Evolutionary conservation across 441 rosid genomes (phyloP), one percentile per base, ranked within the genome.

Genomic region (Mallotus repandus): DNA sequence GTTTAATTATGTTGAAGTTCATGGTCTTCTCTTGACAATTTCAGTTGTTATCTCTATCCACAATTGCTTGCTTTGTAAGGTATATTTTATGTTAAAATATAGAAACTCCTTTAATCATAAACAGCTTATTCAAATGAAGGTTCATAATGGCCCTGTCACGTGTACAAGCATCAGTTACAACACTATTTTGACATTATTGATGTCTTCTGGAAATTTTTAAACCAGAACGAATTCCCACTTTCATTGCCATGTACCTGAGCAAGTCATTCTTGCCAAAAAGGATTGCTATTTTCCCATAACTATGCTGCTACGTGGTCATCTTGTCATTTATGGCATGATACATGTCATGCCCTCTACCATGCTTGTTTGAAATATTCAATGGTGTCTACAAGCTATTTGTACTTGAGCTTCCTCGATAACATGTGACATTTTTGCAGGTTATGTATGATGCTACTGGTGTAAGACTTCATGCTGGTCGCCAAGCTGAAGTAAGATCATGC

Each of bases 361-460:
- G 18, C 41, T 69, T 12, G 57, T 41, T 57, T 56, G 3, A 12
- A 2, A 19, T 68, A 35, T 35, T 50, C 14, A 29, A 10, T 16
- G 10, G 14, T 19, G 13, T 66, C 53, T 29, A 7, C 13, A 49
- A 50, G 13, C 21, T 18, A 48, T 45, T 57, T n/a, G 32, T 7
- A 62, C 19, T 77, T 9, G 59, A 50, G 32, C 41, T 79, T 49
- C 58, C 50, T 32, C 15, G 49, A 46, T 73, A 41, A 76, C 12
- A 2, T 11, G 58, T 58, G 5, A 6, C 49, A 41, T 32, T 58
- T 57, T 21, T 85, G 71, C 81, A 95, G 99, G 99, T 95, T 18
- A 95, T 93, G 99, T 95, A 91, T 85, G 99, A 95, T 85, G 99
- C 99, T 35, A 84, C 97, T 19, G 98, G 98, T 29, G 91, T 95